A percentile compares a stretch with the other conserved stretches of the same genome.
phyloP scores from a whole-genome alignment of 139 green algal genomes.

The Spirogloea muscicola region DNA sequence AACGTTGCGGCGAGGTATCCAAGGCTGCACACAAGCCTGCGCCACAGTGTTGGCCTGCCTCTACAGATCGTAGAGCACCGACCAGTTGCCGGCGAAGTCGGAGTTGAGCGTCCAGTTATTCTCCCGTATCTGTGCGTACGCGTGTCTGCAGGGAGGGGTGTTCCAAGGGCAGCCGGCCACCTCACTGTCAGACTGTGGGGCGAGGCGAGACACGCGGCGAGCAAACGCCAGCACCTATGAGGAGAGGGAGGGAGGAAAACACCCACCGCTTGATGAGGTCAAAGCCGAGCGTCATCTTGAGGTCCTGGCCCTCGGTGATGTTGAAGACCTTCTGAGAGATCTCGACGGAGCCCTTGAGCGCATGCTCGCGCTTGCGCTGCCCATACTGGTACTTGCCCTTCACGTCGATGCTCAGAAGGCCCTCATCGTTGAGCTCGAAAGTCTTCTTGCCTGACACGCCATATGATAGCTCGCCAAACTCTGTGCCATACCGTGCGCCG shows the following conservation, averaged over 20 bases:
- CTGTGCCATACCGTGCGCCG: no score
- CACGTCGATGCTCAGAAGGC: conserved; percentile 52
- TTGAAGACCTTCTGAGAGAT: conserved; percentile 68
- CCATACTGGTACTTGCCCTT: conserved; percentile 39
- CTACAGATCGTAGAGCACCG: conserved; percentile 23
- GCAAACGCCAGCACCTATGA: no score
- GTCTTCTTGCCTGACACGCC: conserved; percentile 49
- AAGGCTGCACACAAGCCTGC: no score
- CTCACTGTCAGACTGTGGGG: no score
- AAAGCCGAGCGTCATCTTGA: conserved; percentile 62
- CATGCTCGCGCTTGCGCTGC: conserved; percentile 28
- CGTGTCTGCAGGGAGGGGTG: not conserved
- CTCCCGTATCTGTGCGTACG: conserved; percentile 61
- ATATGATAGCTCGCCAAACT: conserved; percentile 50
- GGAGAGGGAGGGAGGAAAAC: no score
- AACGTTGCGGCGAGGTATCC: no score
- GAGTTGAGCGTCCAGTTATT: conserved; percentile 70
- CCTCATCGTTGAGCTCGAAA: conserved; percentile 53
- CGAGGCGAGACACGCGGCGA: no score
- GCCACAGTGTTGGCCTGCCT: no score
- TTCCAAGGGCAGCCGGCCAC: no score
- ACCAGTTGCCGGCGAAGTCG: conserved; percentile 30
- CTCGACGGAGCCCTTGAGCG: conserved; percentile 46
- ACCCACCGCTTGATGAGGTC: conserved; percentile 40
- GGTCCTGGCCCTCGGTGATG: conserved; percentile 68